A percentile compares a stretch with the other conserved stretches of the same genome.
Conservation (phyloP, 306 rosid genomes). For the Gynostemma pentaphyllum region DNA sequence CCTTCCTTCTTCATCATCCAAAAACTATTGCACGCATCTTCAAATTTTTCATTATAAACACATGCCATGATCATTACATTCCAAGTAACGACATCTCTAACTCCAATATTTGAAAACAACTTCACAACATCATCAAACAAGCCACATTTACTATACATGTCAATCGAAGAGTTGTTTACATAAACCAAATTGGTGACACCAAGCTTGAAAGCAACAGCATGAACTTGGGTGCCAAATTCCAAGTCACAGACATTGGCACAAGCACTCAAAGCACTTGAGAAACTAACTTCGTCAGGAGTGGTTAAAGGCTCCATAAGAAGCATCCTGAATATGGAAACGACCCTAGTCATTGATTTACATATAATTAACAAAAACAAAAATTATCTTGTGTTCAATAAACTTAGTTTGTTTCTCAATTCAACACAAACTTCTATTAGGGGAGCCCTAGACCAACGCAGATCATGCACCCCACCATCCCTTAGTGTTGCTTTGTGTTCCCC, state of each 20-base stretch:
- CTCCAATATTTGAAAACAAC: slow-evolving; percentile 32
- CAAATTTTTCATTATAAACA: slow-evolving; percentile 23
- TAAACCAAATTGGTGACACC: slow-evolving; percentile 32
- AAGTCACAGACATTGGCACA: slow-evolving; percentile 28
- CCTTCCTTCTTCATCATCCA: slow-evolving; percentile 39
- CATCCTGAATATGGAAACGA: slow-evolving; percentile 25
- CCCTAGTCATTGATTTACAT: too few relatives aligned
- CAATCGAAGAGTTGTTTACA: slow-evolving; percentile 40
- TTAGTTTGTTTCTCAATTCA: too few relatives aligned
- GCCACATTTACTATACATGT: slow-evolving; percentile 45
- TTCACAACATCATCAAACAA: slow-evolving; percentile 26
- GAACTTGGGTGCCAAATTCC: slow-evolving; percentile 46
- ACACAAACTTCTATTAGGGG: too few relatives aligned
- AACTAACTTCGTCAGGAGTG: slow-evolving; percentile 38
- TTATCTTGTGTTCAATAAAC: too few relatives aligned
- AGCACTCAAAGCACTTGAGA: slow-evolving; percentile 43
- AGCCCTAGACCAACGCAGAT: too few relatives aligned
- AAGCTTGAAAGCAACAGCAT: slow-evolving; percentile 34
- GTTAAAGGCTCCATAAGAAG: slow-evolving; percentile 15
- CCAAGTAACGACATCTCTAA: slow-evolving; percentile 46
- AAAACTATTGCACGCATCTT: slow-evolving; percentile 36
- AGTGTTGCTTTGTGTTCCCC: too few relatives aligned
- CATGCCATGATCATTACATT: slow-evolving; percentile 43
- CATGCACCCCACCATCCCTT: too few relatives aligned
- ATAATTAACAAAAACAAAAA: too few relatives aligned